Evolutionary conservation across 331 rosid species (phyloP).

Genomic region (Quercus lobata): DNA sequence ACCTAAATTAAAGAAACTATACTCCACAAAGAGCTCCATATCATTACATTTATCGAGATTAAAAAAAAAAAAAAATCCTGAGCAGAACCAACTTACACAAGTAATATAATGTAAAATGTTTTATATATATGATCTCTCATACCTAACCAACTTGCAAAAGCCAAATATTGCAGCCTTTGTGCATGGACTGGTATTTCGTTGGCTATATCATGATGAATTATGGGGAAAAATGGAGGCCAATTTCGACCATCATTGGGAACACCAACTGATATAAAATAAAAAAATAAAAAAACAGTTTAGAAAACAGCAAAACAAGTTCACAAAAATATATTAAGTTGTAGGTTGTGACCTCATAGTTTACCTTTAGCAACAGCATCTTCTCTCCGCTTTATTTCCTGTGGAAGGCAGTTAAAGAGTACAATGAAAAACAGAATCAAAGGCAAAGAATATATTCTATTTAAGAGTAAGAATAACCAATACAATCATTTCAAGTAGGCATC

Average conservation of each 20-base stretch:
- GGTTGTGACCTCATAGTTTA: constrained; percentile 17
- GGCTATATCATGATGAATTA: constrained; percentile 96
- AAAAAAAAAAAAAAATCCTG: background rate
- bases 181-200: constrained; percentile 96
- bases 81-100: background rate
- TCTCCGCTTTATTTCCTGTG: constrained; percentile 80
- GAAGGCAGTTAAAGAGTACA: constrained; percentile 10
- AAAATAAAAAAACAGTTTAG: background rate
- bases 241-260: constrained; percentile 74
- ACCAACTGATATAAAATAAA: constrained; percentile 53
- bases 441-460: constrained; percentile 10
- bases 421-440: constrained; percentile 19
- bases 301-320: constrained; percentile 7
- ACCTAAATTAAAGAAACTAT: background rate
- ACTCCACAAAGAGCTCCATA: background rate
- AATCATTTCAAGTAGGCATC: background rate
- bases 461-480: constrained; percentile 7
- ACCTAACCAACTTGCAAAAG: constrained; percentile 99
- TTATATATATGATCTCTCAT: constrained; percentile 20
- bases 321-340: background rate
- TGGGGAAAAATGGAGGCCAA: constrained; percentile 97
- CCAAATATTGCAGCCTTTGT: constrained; percentile 90
- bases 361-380: constrained; percentile 84
- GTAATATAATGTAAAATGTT: constrained; percentile 9
- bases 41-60: background rate